Percentiles rank a stretch among this genome's conserved stretches.
Conservation (phyloP, 495 filamentous ascomycete species). For the Clohesyomyces aquaticus region DNA sequence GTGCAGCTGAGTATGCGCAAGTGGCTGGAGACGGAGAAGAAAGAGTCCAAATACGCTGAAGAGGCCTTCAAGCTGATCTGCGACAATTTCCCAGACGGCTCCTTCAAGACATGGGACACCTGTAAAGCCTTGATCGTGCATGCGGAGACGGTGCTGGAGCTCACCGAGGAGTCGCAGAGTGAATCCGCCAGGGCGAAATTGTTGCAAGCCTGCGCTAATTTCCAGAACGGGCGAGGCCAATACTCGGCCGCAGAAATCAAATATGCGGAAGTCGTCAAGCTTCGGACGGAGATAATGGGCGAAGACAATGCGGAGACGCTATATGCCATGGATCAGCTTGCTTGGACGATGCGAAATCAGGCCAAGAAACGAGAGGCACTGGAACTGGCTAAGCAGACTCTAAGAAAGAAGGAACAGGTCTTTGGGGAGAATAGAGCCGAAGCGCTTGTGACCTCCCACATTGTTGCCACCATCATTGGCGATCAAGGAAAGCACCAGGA, state of each 20-base stretch:
- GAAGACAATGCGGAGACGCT: constrained; percentile 15
- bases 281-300: constrained; percentile 13
- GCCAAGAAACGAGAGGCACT: constrained; percentile 17
- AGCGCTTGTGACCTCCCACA: constrained; percentile 18
- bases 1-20: constrained; percentile 26
- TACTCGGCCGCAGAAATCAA: constrained; percentile 22
- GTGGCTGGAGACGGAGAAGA: constrained; percentile 12
- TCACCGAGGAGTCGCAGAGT: not conserved
- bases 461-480: constrained; percentile 16
- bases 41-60: constrained; percentile 1
- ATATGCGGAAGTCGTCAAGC: constrained; percentile 15
- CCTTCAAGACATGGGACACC: constrained; percentile 20
- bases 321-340: constrained; percentile 10
- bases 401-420: constrained; percentile 11
- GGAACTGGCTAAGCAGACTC: constrained; percentile 11
- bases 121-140: constrained; percentile 21
- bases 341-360: constrained; percentile 21
- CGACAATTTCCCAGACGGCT: constrained; percentile 17
- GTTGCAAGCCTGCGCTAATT: constrained; percentile 17
- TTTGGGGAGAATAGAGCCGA: constrained; percentile 16
- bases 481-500: constrained; percentile 25
- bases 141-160: constrained; percentile 17
- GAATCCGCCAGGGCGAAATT: constrained; percentile 13
- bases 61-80: constrained; percentile 9
- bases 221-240: constrained; percentile 19